Base-by-base conservation (phyloP, 495 filamentous ascomycete species). In the Cercophora sp. region DNA sequence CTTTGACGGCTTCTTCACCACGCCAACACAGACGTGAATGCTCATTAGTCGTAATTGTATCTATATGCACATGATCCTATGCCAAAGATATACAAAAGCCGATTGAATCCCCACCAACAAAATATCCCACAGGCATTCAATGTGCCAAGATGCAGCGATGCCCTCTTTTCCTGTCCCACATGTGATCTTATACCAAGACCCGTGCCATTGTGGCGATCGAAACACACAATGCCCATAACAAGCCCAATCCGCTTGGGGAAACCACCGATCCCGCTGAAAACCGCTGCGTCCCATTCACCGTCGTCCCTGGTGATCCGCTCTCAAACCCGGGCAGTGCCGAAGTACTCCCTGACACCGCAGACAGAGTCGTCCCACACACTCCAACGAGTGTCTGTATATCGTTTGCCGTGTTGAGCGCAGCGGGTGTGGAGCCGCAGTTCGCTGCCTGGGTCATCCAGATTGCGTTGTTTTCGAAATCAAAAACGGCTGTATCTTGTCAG, bases 361-460 rank as follows among this genome's bases (percentile, higher is more conserved):
- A 27, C 3, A 43, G 40, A 0, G 55, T 40, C 20, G 45, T 1
- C 9, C 55, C 59, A 39, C 66, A 69, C 0, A 46, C 42, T 8
- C 66, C 66, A 1, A 37, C 42, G 1, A 67, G 48, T 0, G 45
- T 35, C 8, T 41, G 15, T 4, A 69, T 16, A 34, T 62, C 58
- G 5, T 37, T 25, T 4, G 63, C 51, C 24, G 45, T 61, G 36
- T 35, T 62, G 9, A 70, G 63, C 3, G 64, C 67, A 2, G 63
- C 63, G 3, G 67, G 67, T 4, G 65, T 60, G 1, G 65, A 66
- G n/a, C 70, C 74, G 52, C 74, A 78, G 60, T 72, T 74, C 8
- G 61, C 45, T 23, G 75, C 75, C 35, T 73, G 74, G 5, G 74
- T 61, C 46, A 78, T 52, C 59, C 71, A 74, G 19, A 76, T 63